Conservation (phyloP, 805 yeast genomes). For the Kazachstania kunashirensis region DNA sequence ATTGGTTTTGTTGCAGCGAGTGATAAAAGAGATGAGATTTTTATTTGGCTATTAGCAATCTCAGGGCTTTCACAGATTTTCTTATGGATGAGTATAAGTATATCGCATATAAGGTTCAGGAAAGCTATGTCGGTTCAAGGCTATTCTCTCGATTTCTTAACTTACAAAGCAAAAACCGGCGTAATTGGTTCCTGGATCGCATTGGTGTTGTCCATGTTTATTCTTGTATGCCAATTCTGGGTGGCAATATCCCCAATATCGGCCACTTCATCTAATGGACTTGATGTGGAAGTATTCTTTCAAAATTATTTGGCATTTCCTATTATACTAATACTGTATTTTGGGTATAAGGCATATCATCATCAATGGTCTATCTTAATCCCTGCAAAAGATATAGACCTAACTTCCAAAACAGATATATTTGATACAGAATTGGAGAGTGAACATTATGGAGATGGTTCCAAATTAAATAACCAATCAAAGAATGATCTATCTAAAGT, state of each 20-base stretch:
- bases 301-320: constrained; percentile 42
- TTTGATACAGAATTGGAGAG: no score
- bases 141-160: constrained; percentile 43
- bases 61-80: constrained; percentile 70
- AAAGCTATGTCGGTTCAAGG: constrained; percentile 45
- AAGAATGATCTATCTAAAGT: no score
- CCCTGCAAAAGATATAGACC: constrained; percentile 40
- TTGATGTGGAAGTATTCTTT: constrained; percentile 35
- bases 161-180: constrained; percentile 51
- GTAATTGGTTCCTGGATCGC: constrained; percentile 50
- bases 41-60: constrained; percentile 68
- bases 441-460: no score
- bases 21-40: constrained; percentile 44
- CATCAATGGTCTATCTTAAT: constrained; percentile 27
- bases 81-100: constrained; percentile 70
- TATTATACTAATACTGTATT: constrained; percentile 35
- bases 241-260: constrained; percentile 52
- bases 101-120: constrained; percentile 61
- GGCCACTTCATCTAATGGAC: constrained; percentile 13
- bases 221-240: constrained; percentile 64
- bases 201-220: constrained; percentile 38
- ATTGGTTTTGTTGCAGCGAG: constrained; percentile 57
- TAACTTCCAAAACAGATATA: constrained; percentile 19
- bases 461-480: no score
- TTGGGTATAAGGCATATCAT: constrained; percentile 37